phyloP scores from a whole-genome alignment of 768 basidiomycete species.

The Coprinellus micaceus region DNA sequence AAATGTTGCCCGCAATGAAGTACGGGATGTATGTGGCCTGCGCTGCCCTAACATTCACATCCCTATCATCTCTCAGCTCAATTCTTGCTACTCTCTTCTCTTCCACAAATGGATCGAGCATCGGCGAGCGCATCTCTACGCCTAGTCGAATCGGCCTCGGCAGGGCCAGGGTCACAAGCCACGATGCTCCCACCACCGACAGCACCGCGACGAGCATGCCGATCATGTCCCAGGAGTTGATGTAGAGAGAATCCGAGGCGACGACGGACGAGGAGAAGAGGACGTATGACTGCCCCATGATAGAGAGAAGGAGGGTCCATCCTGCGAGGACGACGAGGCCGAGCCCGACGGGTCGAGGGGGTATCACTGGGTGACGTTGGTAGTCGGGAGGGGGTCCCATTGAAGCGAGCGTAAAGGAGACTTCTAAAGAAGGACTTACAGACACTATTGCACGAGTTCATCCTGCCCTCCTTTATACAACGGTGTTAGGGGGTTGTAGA shows the following conservation, averaged over 20 bases:
- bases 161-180: neutral
- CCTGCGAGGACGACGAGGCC: neutral
- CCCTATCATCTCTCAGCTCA: neutral
- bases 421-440: no score
- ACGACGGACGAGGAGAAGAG: neutral
- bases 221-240: neutral
- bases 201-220: neutral
- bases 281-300: neutral
- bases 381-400: neutral
- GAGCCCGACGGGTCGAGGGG: neutral
- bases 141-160: neutral
- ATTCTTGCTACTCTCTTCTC: neutral
- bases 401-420: no score
- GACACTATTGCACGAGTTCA: no score
- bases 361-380: neutral
- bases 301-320: neutral
- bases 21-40: neutral
- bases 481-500: no score
- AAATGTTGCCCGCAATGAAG: conserved; percentile 1
- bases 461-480: no score
- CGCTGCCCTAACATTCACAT: neutral
- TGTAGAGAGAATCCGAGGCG: neutral
- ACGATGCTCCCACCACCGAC: conserved; percentile 1
- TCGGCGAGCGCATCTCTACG: neutral
- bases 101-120: neutral